Evolutionary conservation across 2,329 filamentous ascomycete genomes (phyloP).

Genomic region (Teratosphaeria viscida): DNA sequence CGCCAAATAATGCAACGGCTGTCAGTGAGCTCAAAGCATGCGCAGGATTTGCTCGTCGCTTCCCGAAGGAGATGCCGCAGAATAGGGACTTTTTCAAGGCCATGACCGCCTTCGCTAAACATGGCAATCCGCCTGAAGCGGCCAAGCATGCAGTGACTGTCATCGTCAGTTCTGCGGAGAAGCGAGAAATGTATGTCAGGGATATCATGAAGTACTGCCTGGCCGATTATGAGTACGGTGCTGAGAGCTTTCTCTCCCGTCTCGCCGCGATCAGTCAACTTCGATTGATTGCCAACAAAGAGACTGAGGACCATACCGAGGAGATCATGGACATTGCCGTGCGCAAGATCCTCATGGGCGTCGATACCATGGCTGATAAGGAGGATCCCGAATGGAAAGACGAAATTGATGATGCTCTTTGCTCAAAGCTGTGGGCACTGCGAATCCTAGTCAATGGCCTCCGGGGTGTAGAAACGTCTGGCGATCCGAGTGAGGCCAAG

Average conservation of each 20-base stretch:
- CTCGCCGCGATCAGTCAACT: conserved; percentile 64
- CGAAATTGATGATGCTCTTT: conserved; percentile 66
- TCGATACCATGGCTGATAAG: conserved; percentile 43
- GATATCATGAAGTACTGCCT: conserved; percentile 70
- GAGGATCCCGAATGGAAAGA: conserved; percentile 37
- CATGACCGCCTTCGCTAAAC: conserved; percentile 71
- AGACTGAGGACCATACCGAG: conserved; percentile 59
- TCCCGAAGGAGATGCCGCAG: conserved; percentile 70
- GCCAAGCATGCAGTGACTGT: conserved; percentile 93
- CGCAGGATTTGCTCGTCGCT: conserved; percentile 78
- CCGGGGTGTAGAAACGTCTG: conserved; percentile 41
- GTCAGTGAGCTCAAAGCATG: conserved; percentile 91
- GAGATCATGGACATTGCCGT: conserved; percentile 70
- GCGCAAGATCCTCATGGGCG: conserved; percentile 61
- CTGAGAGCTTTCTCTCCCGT: conserved; percentile 62
- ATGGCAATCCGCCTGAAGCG: conserved; percentile 68
- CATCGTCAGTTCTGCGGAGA: conserved; percentile 64
- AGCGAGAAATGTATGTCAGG: conserved; percentile 74
- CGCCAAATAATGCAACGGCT: conserved; percentile 59
- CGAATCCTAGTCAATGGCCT: conserved; percentile 80
- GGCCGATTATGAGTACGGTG: conserved; percentile 62
- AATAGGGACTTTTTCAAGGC: conserved; percentile 74
- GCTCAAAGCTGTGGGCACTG: conserved; percentile 73
- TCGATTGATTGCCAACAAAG: conserved; percentile 61
- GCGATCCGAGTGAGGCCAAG: conserved; percentile 24